Evolutionary conservation across 805 yeast genomes (phyloP).

Genomic region (Myxozyma neglecta): DNA sequence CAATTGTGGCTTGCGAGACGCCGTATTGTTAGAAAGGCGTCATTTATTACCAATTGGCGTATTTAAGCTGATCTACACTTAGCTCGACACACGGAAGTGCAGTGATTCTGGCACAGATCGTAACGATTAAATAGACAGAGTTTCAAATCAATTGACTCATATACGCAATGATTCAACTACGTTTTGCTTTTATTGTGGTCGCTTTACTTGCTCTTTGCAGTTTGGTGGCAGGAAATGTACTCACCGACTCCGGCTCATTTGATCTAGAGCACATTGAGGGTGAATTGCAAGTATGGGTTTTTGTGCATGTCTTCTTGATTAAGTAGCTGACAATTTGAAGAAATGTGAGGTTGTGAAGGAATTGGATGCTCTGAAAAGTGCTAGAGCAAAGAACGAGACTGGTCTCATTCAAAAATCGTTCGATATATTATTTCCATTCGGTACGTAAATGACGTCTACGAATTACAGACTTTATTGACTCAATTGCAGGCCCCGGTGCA

Average conservation of each 20-base stretch:
- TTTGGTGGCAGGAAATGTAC: slow-evolving; percentile 4
- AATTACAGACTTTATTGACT: background rate
- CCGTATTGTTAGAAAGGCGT: too few relatives aligned
- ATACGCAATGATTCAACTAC: background rate
- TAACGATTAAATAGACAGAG: background rate
- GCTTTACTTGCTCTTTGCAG: slow-evolving; percentile 1
- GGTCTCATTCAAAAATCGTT: slow-evolving; percentile 45
- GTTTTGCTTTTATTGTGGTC: background rate
- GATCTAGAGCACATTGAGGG: slow-evolving; percentile 21
- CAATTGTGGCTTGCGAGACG: background rate
- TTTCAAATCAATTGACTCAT: background rate
- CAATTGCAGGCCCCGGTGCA: slow-evolving; percentile 54
- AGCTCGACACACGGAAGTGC: too few relatives aligned
- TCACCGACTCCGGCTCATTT: slow-evolving; percentile 19
- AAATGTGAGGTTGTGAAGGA: slow-evolving; percentile 46
- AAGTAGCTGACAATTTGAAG: slow-evolving; percentile 30
- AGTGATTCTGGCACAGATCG: background rate
- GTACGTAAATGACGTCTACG: background rate
- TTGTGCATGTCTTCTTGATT: background rate
- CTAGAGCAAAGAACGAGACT: slow-evolving; percentile 27
- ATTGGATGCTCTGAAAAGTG: slow-evolving; percentile 39
- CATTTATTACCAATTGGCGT: background rate
- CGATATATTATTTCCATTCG: slow-evolving; percentile 42
- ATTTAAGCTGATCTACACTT: background rate
- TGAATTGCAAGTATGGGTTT: slow-evolving; percentile 11